These are phyloP conservation scores for Chytridium lagenaria DNA, from an alignment of 371 early-diverging fungal species.

Conservation along the genomic window DNA sequence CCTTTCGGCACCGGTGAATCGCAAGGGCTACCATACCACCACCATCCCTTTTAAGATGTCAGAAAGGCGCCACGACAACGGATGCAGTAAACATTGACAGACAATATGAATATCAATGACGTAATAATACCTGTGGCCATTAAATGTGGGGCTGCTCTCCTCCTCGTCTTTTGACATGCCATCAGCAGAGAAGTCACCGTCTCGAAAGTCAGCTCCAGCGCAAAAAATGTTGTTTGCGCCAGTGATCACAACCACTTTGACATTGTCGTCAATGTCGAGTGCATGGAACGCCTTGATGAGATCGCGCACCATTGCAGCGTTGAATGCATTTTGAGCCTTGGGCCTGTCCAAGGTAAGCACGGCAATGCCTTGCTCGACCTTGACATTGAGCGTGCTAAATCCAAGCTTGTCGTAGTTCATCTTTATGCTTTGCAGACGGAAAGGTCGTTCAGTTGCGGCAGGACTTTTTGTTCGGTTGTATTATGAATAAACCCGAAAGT, in stretches of 20 bases:
- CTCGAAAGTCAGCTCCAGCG: conserved; percentile 26
- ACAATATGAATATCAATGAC: no score
- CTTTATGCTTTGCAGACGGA: not conserved
- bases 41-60: no score
- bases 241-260: conserved; percentile 32
- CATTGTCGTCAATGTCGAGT: conserved; percentile 31
- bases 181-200: conserved; percentile 4
- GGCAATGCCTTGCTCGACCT: conserved; percentile 12
- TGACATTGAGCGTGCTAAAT: not conserved
- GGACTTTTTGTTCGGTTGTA: no score
- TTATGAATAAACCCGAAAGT: no score
- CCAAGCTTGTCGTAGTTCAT: not conserved
- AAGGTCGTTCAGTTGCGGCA: no score
- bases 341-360: conserved; percentile 20
- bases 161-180: conserved; percentile 10
- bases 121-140: no score
- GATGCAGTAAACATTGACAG: no score
- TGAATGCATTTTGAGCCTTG: conserved; percentile 18
- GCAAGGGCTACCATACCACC: conserved; percentile 33
- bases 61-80: no score
- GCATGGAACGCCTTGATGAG: conserved; percentile 19
- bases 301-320: conserved; percentile 13
- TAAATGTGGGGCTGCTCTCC: not conserved
- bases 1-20: conserved; percentile 31
- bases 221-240: conserved; percentile 34